Percentiles rank a stretch among this genome's conserved stretches.
Conservation (phyloP, 441 rosid genomes). For the Lepidium campestre region DNA sequence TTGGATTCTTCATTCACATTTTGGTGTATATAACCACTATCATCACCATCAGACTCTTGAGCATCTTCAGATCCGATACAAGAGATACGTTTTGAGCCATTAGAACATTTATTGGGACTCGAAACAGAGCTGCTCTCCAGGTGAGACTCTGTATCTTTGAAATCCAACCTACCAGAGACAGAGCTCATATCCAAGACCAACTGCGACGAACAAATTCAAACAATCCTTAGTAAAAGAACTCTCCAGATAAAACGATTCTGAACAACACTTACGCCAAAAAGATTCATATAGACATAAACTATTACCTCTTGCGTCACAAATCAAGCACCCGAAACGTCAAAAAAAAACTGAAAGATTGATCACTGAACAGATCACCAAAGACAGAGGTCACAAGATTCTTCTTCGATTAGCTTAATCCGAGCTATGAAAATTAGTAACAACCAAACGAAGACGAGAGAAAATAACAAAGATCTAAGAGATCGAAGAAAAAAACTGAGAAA, state of each 20-base stretch:
- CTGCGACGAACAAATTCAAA: conserved; percentile 19
- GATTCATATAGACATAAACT: neutral
- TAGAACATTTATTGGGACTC: neutral
- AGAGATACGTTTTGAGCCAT: conserved; percentile 4
- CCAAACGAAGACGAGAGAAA: neutral
- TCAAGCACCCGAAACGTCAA: neutral
- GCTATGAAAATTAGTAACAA: neutral
- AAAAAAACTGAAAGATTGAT: neutral
- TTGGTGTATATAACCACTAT: conserved; percentile 28
- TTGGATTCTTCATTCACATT: conserved; percentile 26
- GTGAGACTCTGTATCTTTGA: conserved; percentile 35
- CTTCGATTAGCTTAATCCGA: neutral
- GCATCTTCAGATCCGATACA: conserved; percentile 28
- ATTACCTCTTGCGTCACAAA: conserved; percentile 6
- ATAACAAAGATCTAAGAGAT: neutral
- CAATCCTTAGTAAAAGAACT: neutral
- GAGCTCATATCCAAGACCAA: conserved; percentile 32
- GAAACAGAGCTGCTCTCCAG: conserved; percentile 24
- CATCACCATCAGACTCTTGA: conserved; percentile 39
- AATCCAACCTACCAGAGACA: conserved; percentile 16
- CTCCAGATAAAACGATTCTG: neutral
- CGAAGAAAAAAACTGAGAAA: neutral
- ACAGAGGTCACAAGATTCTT: conserved; percentile 12
- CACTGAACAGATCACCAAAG: neutral
- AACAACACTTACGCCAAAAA: neutral